A percentile compares a stretch with the other conserved stretches of the same genome.
Conservation (phyloP, 495 filamentous ascomycete genomes). For the Aspergillus nidulans region DNA sequence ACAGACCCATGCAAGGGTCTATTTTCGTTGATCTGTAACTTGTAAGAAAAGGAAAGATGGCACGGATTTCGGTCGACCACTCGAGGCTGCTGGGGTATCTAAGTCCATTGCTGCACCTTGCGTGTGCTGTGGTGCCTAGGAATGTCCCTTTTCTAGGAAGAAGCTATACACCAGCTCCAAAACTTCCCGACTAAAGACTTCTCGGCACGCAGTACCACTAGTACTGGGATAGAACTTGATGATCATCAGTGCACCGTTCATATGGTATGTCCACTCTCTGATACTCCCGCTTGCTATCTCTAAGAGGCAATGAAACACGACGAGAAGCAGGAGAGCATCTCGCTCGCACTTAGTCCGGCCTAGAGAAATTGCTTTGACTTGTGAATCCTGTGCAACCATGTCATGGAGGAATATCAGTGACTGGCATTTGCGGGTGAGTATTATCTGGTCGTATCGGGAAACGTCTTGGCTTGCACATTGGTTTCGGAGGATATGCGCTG, state of each 20-base stretch:
- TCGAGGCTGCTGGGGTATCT: neutral
- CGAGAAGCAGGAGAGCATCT: neutral
- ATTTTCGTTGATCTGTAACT: neutral
- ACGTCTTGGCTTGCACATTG: neutral
- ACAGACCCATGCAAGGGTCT: slow-evolving; percentile 3
- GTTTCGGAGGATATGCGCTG: slow-evolving; percentile 5
- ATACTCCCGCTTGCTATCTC: slow-evolving; percentile 6
- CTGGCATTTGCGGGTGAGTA: neutral
- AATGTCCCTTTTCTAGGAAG: slow-evolving; percentile 6
- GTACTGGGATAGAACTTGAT: neutral
- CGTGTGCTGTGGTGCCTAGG: neutral
- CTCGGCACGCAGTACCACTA: neutral
- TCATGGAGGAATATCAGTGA: slow-evolving; percentile 2
- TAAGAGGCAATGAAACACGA: slow-evolving; percentile 1
- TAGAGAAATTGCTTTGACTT: neutral
- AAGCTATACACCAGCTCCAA: neutral
- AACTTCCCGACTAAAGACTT: neutral
- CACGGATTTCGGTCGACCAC: neutral
- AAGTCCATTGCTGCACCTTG: neutral
- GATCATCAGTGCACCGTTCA: neutral
- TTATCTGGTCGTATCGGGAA: neutral
- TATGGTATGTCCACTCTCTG: slow-evolving; percentile 7
- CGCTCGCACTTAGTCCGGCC: neutral
- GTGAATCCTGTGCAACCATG: neutral
- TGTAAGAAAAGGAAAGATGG: neutral